Evolutionary conservation across 2,329 filamentous ascomycete species (phyloP), one percentile per base, ranked within the genome.

Genomic region (Endocalyx cinctus): DNA sequence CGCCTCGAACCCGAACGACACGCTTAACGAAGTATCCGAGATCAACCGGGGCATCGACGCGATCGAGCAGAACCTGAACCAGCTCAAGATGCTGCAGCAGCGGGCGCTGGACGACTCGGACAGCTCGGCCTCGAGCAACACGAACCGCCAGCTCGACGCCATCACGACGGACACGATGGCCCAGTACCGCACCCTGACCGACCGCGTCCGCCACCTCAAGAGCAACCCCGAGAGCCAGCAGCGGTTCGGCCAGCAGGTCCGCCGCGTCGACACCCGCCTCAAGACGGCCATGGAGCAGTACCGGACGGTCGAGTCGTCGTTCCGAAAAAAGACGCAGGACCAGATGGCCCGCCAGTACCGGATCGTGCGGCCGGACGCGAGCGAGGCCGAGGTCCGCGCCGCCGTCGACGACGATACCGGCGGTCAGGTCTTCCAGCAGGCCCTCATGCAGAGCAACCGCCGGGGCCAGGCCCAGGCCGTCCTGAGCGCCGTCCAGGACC

Each of bases 321-420:
- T 89, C 72, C 78, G 84, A 55, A 84, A 84, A 62, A 81, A 83
- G 47, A 79, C 87, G 19, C 76, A 86, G 57, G 84, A 87, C 31
- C 87, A 94, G 62, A 85, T 94, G 66, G 84, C 81, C 46, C 78
- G 92, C 35, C 88, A 96, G 59, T 95, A 94, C 64, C 77, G 84
- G 38, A 96, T 97, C 56, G 89, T 92, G 35, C 77, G 80, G 44
- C 86, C 88, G 15, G 81, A 94, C 37, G 87, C 87, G 4, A 75
- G 77, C 17, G 85, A 92, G 34, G 69, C 73, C 27, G 88, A 97
- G 59, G 78, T 96, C 17, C 73, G 75, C 38, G 77, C 82, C 37
- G 87, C 86, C 12, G 83, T 89, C 1, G 79, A 90, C 52, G 79
- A 87, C 50, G 72, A 74, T 47, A 72, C 66, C 11, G 75, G 82